phyloP scores from a whole-genome alignment of 805 yeast species.

The Myxozyma melibiosi region DNA sequence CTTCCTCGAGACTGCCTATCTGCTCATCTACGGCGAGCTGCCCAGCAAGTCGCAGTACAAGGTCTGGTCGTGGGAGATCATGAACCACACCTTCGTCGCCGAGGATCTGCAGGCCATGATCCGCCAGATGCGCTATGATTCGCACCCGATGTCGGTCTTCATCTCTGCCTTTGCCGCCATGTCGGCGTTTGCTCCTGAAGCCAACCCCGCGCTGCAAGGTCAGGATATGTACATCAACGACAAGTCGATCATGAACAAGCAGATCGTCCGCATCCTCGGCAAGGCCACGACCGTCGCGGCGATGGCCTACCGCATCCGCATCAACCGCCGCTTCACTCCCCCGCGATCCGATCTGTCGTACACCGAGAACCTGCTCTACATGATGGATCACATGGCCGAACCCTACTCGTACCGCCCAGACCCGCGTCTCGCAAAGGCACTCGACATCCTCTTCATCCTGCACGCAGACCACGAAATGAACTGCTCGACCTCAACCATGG shows the following conservation, averaged over 20 bases:
- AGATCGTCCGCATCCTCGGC: conserved; percentile 32
- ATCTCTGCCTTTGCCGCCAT: conserved; percentile 31
- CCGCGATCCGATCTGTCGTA: conserved; percentile 31
- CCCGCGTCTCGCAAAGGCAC: conserved; percentile 32
- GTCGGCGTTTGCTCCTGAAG: conserved; percentile 33
- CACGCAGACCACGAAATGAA: conserved; percentile 34
- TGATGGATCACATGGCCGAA: conserved; percentile 35
- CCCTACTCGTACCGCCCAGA: conserved; percentile 33
- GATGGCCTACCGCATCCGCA: conserved; percentile 33
- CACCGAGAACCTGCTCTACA: conserved; percentile 32
- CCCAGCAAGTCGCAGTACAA: conserved; percentile 22
- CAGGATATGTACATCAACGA: conserved; percentile 23
- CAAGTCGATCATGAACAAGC: conserved; percentile 31
- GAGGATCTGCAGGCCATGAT: conserved; percentile 28
- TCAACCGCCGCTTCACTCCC: conserved; percentile 28
- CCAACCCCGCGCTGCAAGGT: conserved; percentile 31
- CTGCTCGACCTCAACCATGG: conserved; percentile 33
- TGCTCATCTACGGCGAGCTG: conserved; percentile 32
- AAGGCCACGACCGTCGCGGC: conserved; percentile 33
- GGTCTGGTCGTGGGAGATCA: conserved; percentile 29
- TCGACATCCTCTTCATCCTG: conserved; percentile 30
- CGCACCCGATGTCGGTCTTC: conserved; percentile 32
- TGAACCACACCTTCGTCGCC: conserved; percentile 33
- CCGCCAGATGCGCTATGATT: conserved; percentile 31
- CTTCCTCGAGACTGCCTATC: conserved; percentile 32